These are phyloP conservation scores for Fraxinus baroniana DNA, from an alignment of 305 asterid genomes.

Conservation along the genomic window DNA sequence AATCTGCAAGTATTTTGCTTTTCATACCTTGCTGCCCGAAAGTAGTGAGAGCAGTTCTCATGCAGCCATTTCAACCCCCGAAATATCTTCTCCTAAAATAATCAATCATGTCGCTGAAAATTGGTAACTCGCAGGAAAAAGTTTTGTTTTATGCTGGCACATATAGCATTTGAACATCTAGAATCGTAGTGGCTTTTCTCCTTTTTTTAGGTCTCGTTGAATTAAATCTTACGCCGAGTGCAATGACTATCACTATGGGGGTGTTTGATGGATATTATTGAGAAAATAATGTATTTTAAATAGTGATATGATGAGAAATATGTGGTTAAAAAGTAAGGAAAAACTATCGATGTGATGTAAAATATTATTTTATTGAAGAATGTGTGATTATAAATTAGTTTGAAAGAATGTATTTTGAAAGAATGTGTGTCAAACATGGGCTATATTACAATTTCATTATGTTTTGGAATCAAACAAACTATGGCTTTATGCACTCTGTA, in stretches of 20 bases:
- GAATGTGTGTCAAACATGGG: too few species aligned
- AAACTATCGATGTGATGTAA: too few species aligned
- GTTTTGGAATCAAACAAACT: not conserved
- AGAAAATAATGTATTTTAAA: too few species aligned
- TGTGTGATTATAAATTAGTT: too few species aligned
- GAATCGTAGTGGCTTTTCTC: not conserved
- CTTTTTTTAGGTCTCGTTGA: not conserved
- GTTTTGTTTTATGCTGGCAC: not conserved
- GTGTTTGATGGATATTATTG: too few species aligned
- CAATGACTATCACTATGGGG: not conserved
- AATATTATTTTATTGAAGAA: too few species aligned
- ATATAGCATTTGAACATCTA: not conserved
- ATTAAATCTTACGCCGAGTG: not conserved
- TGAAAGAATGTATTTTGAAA: too few species aligned
- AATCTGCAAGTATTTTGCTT: slow-evolving; percentile 16
- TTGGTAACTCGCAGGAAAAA: not conserved
- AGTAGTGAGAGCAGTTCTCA: slow-evolving; percentile 8
- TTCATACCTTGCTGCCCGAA: slow-evolving; percentile 1
- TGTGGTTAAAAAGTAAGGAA: too few species aligned
- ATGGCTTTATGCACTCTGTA: not conserved
- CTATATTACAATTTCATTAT: not conserved
- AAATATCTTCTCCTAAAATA: not conserved
- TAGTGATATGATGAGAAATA: too few species aligned
- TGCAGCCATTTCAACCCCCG: not conserved
- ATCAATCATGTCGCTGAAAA: not conserved